These are phyloP conservation scores for Alternaria tenuissima DNA, from an alignment of 2,329 filamentous ascomycete species.

Conservation along the genomic window DNA sequence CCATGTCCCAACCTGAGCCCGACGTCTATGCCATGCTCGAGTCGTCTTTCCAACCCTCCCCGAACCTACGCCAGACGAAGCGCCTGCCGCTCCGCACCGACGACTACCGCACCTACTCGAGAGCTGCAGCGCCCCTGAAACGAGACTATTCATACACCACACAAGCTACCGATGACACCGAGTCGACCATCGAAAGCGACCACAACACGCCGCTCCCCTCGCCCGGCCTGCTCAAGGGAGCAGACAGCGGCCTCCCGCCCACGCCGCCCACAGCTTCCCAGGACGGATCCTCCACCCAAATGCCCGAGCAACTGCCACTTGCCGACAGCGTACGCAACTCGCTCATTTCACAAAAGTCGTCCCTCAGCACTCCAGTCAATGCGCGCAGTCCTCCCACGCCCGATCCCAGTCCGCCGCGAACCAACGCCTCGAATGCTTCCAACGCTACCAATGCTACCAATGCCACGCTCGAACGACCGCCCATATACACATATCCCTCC, in stretches of 20 bases:
- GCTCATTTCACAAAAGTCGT: conserved; percentile 50
- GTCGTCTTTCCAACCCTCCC: conserved; percentile 39
- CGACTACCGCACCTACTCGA: conserved; percentile 34
- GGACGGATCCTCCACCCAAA: conserved; percentile 34
- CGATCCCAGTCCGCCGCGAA: conserved; percentile 49
- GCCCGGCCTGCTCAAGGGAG: conserved; percentile 31
- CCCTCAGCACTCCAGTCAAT: conserved; percentile 53
- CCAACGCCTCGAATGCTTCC: conserved; percentile 32
- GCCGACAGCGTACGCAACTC: conserved; percentile 52
- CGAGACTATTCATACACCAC: conserved; percentile 26
- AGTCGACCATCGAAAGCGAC: conserved; percentile 34
- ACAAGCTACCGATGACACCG: conserved; percentile 43
- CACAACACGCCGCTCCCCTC: conserved; percentile 41
- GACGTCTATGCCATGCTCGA: conserved; percentile 44
- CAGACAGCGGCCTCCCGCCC: conserved; percentile 54
- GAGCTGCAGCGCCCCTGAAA: conserved; percentile 34
- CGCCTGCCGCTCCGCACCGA: conserved; percentile 39
- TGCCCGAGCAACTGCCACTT: conserved; percentile 42
- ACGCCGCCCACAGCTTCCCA: conserved; percentile 55
- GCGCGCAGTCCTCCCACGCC: conserved; percentile 52
- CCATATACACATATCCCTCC: conserved; percentile 49
- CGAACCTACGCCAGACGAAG: conserved; percentile 38
- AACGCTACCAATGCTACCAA: conserved; percentile 7
- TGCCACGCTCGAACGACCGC: conserved; percentile 33
- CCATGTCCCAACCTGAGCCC: conserved; percentile 36